Evolutionary conservation across 2,329 filamentous ascomycete genomes (phyloP).

Genomic region (Paracamarosporium sp.): DNA sequence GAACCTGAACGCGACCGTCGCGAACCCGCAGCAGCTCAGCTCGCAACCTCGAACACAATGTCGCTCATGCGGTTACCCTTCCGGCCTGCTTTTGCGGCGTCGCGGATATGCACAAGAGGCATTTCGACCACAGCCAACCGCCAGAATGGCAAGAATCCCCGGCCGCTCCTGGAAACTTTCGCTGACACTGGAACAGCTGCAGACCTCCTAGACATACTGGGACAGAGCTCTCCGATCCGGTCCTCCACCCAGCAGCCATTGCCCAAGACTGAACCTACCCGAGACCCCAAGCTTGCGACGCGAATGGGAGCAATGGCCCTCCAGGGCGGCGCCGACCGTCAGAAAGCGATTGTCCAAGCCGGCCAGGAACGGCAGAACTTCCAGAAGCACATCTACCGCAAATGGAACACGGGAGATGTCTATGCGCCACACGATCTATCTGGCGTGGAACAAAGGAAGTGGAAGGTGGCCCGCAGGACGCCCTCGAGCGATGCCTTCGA

Average conservation of each 20-base stretch:
- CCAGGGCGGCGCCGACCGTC: constrained; percentile 23
- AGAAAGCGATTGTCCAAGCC: constrained; percentile 30
- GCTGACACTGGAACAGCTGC: background rate
- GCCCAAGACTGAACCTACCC: background rate
- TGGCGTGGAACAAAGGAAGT: constrained; percentile 80
- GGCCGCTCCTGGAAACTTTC: background rate
- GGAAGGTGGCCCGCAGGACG: constrained; percentile 63
- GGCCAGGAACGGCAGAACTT: constrained; percentile 54
- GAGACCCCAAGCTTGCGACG: constrained; percentile 5
- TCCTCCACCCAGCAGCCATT: constrained; percentile 2
- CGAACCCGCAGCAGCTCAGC: background rate
- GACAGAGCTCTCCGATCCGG: constrained; percentile 14
- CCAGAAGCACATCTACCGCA: constrained; percentile 69
- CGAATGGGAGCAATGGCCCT: constrained; percentile 24
- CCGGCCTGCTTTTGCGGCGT: constrained; percentile 13
- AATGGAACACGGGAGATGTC: constrained; percentile 80
- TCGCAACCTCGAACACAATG: constrained; percentile 23
- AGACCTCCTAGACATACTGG: constrained; percentile 29
- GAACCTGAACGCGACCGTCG: constrained; percentile 20
- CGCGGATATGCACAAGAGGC: constrained; percentile 25
- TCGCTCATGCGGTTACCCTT: constrained; percentile 24
- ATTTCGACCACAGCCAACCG: constrained; percentile 32
- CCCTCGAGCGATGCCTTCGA: constrained; percentile 76
- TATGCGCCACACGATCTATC: constrained; percentile 91
- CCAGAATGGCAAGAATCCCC: constrained; percentile 19